Conservation (phyloP, 2,329 filamentous ascomycete genomes). For the Epichloe hybrida region DNA sequence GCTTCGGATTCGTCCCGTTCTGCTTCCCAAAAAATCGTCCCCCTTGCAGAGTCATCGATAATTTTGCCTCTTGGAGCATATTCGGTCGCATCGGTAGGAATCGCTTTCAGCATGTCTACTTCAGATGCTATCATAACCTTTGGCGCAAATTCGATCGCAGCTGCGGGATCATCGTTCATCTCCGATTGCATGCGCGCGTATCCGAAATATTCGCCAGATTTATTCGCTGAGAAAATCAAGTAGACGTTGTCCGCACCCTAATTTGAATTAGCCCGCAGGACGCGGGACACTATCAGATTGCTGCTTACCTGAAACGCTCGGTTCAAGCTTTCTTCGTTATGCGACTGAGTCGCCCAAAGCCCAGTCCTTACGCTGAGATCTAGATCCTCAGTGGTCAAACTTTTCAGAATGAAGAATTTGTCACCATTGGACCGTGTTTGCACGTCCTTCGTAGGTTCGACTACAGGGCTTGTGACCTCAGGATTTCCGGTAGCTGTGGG, state of each 20-base stretch:
- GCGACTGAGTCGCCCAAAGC: slow-evolving; percentile 87
- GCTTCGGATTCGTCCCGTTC: slow-evolving; percentile 43
- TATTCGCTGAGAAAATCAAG: slow-evolving; percentile 90
- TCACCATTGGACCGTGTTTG: slow-evolving; percentile 4
- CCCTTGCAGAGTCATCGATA: slow-evolving; percentile 84
- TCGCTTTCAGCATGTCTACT: slow-evolving; percentile 62
- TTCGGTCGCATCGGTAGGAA: slow-evolving; percentile 64
- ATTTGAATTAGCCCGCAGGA: not conserved
- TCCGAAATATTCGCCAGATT: slow-evolving; percentile 93
- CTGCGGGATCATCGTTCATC: slow-evolving; percentile 63
- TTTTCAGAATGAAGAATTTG: slow-evolving; percentile 79
- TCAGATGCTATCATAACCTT: slow-evolving; percentile 45
- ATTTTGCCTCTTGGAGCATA: slow-evolving; percentile 71
- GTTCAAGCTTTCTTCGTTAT: slow-evolving; percentile 79
- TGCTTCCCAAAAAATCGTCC: slow-evolving; percentile 93
- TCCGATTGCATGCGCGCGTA: slow-evolving; percentile 82
- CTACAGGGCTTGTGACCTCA: not conserved
- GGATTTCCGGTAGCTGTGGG: not conserved
- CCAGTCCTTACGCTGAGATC: slow-evolving; percentile 78
- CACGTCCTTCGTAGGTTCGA: not conserved
- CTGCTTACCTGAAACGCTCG: slow-evolving; percentile 60
- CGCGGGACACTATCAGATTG: not conserved
- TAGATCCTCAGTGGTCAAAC: slow-evolving; percentile 78
- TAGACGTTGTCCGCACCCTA: slow-evolving; percentile 75
- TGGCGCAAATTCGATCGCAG: slow-evolving; percentile 56